phyloP scores from a whole-genome alignment of 192 early-diverging fungal genomes.

The Backusella mclennaniae region DNA sequence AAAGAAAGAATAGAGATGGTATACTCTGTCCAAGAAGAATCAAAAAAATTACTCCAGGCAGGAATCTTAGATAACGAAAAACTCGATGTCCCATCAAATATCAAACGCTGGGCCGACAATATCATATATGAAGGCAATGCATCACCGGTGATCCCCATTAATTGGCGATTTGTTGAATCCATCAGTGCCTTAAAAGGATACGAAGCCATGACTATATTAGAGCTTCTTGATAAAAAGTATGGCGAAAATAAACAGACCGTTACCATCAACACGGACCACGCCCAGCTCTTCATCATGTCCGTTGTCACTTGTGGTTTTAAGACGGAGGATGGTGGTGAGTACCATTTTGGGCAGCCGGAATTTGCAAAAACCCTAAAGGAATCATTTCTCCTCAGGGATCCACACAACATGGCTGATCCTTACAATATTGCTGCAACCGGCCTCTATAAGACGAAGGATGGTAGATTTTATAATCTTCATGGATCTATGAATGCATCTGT shows the following conservation, averaged over 20 bases:
- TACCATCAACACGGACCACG: not conserved
- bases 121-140: not conserved
- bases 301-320: not conserved
- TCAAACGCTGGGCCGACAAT: constrained; percentile 3
- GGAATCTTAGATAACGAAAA: not conserved
- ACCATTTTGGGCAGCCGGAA: not conserved
- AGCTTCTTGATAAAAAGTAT: constrained; percentile 3
- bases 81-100: not conserved
- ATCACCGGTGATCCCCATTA: constrained; percentile 6
- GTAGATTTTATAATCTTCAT: not conserved
- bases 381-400: not conserved
- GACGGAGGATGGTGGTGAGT: not conserved
- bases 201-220: not conserved
- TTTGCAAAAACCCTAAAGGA: not conserved
- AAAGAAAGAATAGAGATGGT: no score
- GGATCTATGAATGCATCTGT: not conserved
- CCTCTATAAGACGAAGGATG: not conserved
- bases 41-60: not conserved
- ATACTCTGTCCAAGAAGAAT: not conserved
- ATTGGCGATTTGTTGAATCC: constrained; percentile 13
- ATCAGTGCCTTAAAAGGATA: constrained; percentile 11
- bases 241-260: not conserved
- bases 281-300: not conserved
- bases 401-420: not conserved
- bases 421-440: not conserved